Evolutionary conservation across 306 rosid species (phyloP).

Genomic region (Prunus davidiana): DNA sequence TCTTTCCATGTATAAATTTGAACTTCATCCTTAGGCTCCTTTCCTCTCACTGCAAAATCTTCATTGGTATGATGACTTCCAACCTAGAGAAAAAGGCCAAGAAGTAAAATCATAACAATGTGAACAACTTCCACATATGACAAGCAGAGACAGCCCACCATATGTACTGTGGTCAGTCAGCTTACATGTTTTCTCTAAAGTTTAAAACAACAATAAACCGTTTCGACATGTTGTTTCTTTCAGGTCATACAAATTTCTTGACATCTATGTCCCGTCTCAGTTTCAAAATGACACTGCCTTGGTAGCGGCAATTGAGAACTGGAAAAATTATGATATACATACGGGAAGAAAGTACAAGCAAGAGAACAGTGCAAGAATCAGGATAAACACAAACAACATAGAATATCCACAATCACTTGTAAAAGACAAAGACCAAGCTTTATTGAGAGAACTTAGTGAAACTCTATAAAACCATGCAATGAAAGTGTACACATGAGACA

Average conservation of each 20-base stretch:
- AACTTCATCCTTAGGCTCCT: constrained; percentile 93
- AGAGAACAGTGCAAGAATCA: background rate
- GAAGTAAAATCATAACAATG: background rate
- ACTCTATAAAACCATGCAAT: background rate
- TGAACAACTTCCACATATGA: background rate
- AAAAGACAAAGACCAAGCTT: background rate
- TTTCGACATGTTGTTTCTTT: background rate
- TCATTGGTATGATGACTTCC: constrained; percentile 73
- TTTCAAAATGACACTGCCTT: background rate
- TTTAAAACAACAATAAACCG: background rate
- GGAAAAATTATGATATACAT: background rate
- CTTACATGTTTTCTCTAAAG: background rate
- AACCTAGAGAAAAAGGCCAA: constrained; percentile 35
- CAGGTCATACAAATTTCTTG: background rate
- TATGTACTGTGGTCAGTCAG: background rate
- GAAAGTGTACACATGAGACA: constrained; percentile 1
- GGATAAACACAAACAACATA: background rate
- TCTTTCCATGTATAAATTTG: constrained; percentile 98
- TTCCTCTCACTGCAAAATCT: constrained; percentile 82
- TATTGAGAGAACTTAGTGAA: background rate
- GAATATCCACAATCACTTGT: background rate
- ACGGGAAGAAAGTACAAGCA: background rate
- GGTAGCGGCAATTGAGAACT: background rate
- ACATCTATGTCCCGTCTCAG: background rate
- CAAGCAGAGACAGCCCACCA: background rate